phyloP scores from a whole-genome alignment of 164 flowering plant genomes.

The Magnolia changhungtana region DNA sequence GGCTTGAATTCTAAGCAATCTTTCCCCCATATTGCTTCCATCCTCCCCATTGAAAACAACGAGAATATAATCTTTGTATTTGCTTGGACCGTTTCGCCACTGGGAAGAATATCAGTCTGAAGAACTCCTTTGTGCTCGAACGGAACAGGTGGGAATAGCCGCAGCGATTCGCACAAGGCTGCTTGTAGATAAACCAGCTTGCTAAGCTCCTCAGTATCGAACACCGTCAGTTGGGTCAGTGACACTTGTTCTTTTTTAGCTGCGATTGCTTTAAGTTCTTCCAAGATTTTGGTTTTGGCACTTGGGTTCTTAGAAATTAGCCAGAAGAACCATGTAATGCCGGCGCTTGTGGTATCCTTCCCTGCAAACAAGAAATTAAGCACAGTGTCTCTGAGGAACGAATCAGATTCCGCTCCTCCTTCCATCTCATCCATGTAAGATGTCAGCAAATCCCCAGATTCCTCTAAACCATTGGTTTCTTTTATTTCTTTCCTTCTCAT shows the following conservation, averaged over 20 bases:
- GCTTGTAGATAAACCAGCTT: constrained; percentile 33
- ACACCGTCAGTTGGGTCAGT: not conserved
- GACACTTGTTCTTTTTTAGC: not conserved
- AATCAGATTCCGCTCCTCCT: not conserved
- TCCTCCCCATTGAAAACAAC: not conserved
- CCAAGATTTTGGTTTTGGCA: not conserved
- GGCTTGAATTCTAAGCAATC: not conserved
- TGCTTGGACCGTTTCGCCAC: not conserved
- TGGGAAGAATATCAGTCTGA: not conserved
- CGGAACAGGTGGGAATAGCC: constrained; percentile 32
- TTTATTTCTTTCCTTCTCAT: not conserved
- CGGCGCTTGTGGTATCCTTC: constrained; percentile 2
- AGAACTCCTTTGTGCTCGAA: constrained; percentile 1
- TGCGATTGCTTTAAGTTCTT: not conserved
- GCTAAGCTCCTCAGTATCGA: constrained; percentile 20
- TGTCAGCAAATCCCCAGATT: constrained; percentile 7
- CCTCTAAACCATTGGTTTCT: not conserved
- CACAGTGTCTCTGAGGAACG: not conserved
- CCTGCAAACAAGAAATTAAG: not conserved
- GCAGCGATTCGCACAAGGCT: constrained; percentile 24
- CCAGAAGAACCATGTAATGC: constrained; percentile 19
- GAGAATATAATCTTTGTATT: not conserved
- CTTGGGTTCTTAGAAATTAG: constrained; percentile 4
- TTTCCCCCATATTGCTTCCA: not conserved
- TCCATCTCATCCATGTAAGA: constrained; percentile 9